Evolutionary conservation across 1,284 basidiomycete genomes (phyloP).

Genomic region (Cystobasidium slooffiae): DNA sequence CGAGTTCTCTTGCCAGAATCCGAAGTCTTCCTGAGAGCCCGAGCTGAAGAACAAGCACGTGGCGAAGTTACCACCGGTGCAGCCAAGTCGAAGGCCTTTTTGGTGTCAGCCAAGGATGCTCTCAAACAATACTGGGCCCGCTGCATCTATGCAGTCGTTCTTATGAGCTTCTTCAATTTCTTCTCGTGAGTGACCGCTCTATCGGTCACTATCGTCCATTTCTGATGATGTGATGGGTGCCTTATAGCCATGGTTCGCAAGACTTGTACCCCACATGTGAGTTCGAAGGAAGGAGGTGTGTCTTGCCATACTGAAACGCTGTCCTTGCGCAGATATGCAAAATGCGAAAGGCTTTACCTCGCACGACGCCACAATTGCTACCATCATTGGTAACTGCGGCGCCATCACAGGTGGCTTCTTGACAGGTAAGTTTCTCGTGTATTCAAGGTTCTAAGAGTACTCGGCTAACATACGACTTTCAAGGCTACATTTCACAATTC

Average conservation of each 20-base stretch:
- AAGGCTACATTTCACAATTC: conserved; percentile 79
- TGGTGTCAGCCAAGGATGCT: conserved; percentile 72
- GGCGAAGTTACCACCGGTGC: conserved; percentile 55
- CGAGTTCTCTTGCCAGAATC: conserved; percentile 79
- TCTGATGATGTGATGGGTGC: neutral
- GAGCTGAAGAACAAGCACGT: conserved; percentile 56
- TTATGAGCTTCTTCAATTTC: conserved; percentile 80
- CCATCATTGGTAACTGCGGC: conserved; percentile 84
- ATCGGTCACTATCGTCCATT: conserved; percentile 58
- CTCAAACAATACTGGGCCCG: conserved; percentile 81
- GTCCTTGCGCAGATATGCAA: conserved; percentile 69
- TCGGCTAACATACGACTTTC: conserved; percentile 51
- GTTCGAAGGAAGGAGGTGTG: conserved; percentile 23
- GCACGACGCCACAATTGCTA: conserved; percentile 75
- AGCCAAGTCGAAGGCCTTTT: conserved; percentile 72
- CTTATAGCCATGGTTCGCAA: conserved; percentile 12
- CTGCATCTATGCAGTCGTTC: conserved; percentile 73
- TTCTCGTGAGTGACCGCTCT: conserved; percentile 73
- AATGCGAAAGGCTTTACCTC: conserved; percentile 56
- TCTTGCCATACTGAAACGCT: neutral
- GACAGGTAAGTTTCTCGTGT: conserved; percentile 68
- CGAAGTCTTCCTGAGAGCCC: conserved; percentile 66
- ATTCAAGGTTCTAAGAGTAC: neutral
- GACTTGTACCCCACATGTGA: conserved; percentile 50
- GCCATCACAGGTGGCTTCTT: conserved; percentile 61